Conservation (phyloP, 129 eudicot genomes). For the Saposhnikovia divaricata region DNA sequence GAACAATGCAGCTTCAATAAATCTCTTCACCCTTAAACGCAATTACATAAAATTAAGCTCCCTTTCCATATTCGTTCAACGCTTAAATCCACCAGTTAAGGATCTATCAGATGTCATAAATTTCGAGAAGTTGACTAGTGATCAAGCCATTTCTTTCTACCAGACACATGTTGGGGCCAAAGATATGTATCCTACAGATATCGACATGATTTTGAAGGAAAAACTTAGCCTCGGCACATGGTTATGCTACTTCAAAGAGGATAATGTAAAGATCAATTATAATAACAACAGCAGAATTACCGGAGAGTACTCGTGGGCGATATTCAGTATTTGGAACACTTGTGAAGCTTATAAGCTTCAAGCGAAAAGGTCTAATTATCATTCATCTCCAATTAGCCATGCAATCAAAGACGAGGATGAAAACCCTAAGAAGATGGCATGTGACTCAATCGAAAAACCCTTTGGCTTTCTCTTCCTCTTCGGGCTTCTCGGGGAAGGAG, state of each 20-base stretch:
- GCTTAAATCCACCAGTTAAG: conserved; percentile 1
- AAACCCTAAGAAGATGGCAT: conserved; percentile 2
- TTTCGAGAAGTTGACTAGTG: conserved; percentile 10
- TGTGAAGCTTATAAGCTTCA: conserved; percentile 16
- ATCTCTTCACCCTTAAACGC: conserved; percentile 27
- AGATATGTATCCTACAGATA: conserved; percentile 20
- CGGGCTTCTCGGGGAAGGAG: conserved; percentile 27
- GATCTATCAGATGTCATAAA: background rate
- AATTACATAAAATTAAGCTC: conserved; percentile 13
- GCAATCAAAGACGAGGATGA: conserved; percentile 1
- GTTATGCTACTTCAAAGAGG: conserved; percentile 16
- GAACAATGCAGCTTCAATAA: conserved; percentile 21
- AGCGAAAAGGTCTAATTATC: background rate
- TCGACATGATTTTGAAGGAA: conserved; percentile 15
- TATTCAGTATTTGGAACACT: conserved; percentile 27
- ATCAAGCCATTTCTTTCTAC: conserved; percentile 19
- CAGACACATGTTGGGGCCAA: background rate
- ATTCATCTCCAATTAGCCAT: background rate
- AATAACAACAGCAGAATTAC: background rate
- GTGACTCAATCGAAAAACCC: conserved; percentile 9
- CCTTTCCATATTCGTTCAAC: conserved; percentile 14
- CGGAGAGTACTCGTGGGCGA: conserved; percentile 17
- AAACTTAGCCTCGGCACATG: conserved; percentile 24
- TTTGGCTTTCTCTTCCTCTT: conserved; percentile 22
- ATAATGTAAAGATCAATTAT: background rate